A percentile compares a stretch with the other conserved stretches of the same genome.
Evolutionary conservation across 2,329 filamentous ascomycete genomes (phyloP).

Genomic region (Tricladium varicosporioides): DNA sequence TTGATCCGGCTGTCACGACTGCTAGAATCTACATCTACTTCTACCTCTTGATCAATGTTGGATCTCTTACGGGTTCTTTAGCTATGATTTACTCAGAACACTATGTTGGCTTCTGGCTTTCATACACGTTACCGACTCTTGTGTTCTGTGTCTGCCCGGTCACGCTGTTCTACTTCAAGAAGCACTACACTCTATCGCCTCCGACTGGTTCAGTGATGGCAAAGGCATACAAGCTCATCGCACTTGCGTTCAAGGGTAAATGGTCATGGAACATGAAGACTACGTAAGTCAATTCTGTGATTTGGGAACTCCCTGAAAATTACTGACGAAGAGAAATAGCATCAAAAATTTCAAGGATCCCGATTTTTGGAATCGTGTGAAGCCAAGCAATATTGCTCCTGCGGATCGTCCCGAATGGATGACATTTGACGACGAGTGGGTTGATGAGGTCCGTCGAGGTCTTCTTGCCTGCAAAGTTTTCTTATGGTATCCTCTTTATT

Average conservation of each 20-base stretch:
- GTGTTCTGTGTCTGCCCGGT: constrained; percentile 53
- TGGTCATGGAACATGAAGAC: constrained; percentile 52
- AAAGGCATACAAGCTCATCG: constrained; percentile 55
- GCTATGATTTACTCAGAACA: constrained; percentile 52
- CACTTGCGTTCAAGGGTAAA: constrained; percentile 53
- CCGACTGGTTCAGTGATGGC: constrained; percentile 66
- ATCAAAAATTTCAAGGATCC: constrained; percentile 52
- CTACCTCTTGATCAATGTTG: constrained; percentile 53
- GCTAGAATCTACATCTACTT: constrained; percentile 39
- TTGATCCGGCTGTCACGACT: constrained; percentile 33
- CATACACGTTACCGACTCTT: constrained; percentile 40
- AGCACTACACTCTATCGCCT: constrained; percentile 52
- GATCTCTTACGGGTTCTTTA: constrained; percentile 38
- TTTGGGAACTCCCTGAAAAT: background rate
- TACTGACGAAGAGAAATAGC: constrained; percentile 15
- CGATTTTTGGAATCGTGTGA: constrained; percentile 58
- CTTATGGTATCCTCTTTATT: constrained; percentile 65
- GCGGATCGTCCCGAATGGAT: constrained; percentile 70
- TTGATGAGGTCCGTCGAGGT: constrained; percentile 60
- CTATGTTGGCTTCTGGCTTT: constrained; percentile 49
- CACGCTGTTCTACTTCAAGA: constrained; percentile 54
- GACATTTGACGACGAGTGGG: constrained; percentile 79
- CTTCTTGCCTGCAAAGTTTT: constrained; percentile 65
- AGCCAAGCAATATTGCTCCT: constrained; percentile 52
- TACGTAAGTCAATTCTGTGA: constrained; percentile 42